Evolutionary conservation across 306 rosid genomes (phyloP).

Genomic region (Delonix regia): DNA sequence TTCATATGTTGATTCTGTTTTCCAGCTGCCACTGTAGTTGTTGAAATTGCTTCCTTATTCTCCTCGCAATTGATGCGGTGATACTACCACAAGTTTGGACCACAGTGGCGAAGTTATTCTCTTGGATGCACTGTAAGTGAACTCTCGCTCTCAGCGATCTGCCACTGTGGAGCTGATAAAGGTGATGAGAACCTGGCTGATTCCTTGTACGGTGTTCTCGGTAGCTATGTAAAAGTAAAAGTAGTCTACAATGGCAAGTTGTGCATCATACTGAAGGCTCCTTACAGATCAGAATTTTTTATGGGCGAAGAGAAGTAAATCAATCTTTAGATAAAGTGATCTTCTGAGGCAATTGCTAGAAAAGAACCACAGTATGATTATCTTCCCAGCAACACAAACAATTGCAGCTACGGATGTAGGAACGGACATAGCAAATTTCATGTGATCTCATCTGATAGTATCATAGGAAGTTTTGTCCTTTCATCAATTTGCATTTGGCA

Average conservation of each 20-base stretch:
- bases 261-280: slow-evolving; percentile 1
- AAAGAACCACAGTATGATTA: neutral
- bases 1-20: slow-evolving; percentile 8
- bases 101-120: neutral
- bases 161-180: slow-evolving; percentile 2
- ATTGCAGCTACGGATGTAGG: neutral
- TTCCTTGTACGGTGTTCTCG: slow-evolving; percentile 7
- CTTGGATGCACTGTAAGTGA: neutral
- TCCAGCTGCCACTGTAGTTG: slow-evolving; percentile 12
- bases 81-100: neutral
- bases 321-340: neutral
- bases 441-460: neutral
- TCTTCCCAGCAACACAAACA: neutral
- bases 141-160: neutral
- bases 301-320: neutral
- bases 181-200: slow-evolving; percentile 8
- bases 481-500: neutral
- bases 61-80: neutral
- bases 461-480: neutral
- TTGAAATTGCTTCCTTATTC: slow-evolving; percentile 1
- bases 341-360: neutral
- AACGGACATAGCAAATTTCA: neutral
- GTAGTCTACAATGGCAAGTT: neutral
- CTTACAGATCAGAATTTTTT: neutral
- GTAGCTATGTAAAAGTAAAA: neutral